Evolutionary conservation across 1,139 yeast species (phyloP).

Genomic region (Candida dubliniensis): DNA sequence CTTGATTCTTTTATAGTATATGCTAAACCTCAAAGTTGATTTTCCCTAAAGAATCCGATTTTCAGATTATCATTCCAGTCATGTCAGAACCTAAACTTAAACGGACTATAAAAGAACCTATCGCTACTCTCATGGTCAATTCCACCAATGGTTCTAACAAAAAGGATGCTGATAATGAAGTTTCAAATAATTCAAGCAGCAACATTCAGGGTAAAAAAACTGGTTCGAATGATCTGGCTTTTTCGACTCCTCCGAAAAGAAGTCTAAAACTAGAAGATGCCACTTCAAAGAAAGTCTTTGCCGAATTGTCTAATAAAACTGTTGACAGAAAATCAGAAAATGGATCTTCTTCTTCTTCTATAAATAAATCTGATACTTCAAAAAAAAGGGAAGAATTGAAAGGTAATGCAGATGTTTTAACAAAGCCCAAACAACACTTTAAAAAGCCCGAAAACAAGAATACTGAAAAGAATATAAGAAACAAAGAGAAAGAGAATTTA

Average conservation of each 20-base stretch:
- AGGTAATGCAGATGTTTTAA: background rate
- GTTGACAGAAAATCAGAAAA: slow-evolving; percentile 2
- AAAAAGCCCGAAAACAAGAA: no score
- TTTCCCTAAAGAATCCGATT: background rate
- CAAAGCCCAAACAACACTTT: no score
- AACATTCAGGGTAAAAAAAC: background rate
- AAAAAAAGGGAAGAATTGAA: background rate
- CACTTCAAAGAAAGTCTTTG: background rate
- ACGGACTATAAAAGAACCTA: background rate
- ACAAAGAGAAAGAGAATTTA: no score
- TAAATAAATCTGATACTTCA: slow-evolving; percentile 3
- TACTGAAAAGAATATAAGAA: no score
- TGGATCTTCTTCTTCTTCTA: slow-evolving; percentile 5
- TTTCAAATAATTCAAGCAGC: background rate
- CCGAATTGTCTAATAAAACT: slow-evolving; percentile 1
- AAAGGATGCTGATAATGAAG: background rate
- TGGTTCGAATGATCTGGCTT: background rate
- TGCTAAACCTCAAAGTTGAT: background rate
- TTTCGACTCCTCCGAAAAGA: background rate
- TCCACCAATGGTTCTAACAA: background rate
- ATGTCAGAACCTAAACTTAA: slow-evolving; percentile 2
- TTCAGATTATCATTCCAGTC: background rate
- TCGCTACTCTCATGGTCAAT: background rate
- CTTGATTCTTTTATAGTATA: no score
- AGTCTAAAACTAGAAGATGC: background rate